Percentiles rank a stretch among this genome's conserved stretches.
These are phyloP conservation scores for Chalaropsis ovoidea DNA, from an alignment of 2,329 filamentous ascomycete genomes.

Conservation along the genomic window DNA sequence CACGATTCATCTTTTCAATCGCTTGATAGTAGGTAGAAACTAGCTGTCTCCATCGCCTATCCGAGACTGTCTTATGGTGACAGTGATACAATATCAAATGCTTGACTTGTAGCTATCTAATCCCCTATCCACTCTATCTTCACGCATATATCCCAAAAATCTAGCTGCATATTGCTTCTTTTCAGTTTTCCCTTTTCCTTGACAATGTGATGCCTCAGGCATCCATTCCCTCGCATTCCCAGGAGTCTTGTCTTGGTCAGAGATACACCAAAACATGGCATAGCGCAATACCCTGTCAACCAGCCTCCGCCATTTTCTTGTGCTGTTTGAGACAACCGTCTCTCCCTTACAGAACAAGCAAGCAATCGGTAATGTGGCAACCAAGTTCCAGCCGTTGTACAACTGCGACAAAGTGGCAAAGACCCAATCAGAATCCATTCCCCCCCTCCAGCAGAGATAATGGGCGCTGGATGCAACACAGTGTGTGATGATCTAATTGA, in stretches of 20 bases:
- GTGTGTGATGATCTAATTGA: no score
- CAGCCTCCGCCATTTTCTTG: constrained; percentile 2
- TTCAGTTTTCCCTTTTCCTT: background rate
- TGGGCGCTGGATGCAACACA: background rate
- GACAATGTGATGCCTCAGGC: background rate
- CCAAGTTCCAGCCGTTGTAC: background rate
- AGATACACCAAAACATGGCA: background rate
- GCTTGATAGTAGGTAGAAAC: background rate
- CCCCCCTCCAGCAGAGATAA: background rate
- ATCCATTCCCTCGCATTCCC: no score
- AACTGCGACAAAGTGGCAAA: background rate
- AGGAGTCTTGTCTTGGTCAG: no score
- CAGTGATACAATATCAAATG: background rate
- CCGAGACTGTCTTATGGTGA: background rate
- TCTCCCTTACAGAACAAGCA: background rate
- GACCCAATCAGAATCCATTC: background rate
- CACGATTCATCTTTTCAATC: background rate
- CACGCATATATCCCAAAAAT: no score
- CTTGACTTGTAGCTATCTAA: background rate
- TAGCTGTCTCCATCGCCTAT: background rate
- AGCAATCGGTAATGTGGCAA: background rate
- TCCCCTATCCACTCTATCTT: no score
- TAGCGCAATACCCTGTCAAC: background rate
- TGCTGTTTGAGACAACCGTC: background rate
- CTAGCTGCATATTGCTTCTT: no score